Base-by-base conservation (phyloP, 2,329 filamentous ascomycete species). In the Pyrenochaeta sp. region DNA sequence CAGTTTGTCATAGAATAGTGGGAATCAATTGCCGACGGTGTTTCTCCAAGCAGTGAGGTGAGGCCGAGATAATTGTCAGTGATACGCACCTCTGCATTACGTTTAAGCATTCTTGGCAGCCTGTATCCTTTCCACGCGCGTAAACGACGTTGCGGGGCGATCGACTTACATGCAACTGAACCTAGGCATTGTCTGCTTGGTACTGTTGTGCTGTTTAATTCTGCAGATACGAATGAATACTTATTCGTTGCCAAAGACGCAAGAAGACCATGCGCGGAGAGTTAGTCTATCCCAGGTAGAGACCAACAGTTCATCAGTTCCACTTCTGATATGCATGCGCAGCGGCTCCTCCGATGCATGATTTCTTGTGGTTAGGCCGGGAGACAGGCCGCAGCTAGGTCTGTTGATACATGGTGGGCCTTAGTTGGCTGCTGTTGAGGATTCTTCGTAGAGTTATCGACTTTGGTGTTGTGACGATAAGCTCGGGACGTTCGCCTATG, bases 361-460 rank as follows among this genome's bases (percentile, higher is more conserved):
- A 30, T 31, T 21, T 14, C 27, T 35, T 40, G 17, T 31, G n/a
- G 33, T 15, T 31, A 30, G 40, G 12, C 40, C 30, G 31, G 21
- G 29, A 27, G 32, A 40, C 33, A 33, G 33, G 32, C 35, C 21
- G 36, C 27, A 31, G 41, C 29, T 17, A 30, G 35, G 17, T 9
- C 10, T 54, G 21, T 11, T 33, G 41, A 33, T 49, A 54, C 51
- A 45, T 54, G 51, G 46, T 39, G 12, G 17, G 33, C 18, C 12
- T 14, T 20, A 30, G 51, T 54, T 54, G 45, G 51, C 32, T 35
- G 20, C 29, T 41, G 9, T 27, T 29, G 15, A 5, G 20, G 21
- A 21, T 10, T 15, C 31, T 20, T 27, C 32, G 11, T 43, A 18
- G 31, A 43, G 27, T 29, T 42, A 15, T 23, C 36, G 3, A 20